Evolutionary conservation across 1,284 basidiomycete genomes (phyloP), one percentile per base, ranked within the genome.

Genomic region (Mycosarcoma mackinlayi): DNA sequence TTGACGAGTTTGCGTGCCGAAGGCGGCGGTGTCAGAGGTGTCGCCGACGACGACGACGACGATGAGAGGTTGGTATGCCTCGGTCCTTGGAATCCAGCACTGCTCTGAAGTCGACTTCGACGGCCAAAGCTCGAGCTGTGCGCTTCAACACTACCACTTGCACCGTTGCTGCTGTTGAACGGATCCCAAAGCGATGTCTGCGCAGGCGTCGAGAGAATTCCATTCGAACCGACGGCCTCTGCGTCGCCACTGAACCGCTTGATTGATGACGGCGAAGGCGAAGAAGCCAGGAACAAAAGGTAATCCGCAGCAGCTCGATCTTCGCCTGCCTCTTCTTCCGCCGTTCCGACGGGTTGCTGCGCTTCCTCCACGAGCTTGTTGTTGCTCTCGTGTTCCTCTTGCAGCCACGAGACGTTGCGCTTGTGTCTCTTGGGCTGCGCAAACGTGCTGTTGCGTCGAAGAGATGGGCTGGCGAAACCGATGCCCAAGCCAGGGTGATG

Each of bases 141-240:
- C 25, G 35, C 35, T 19, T n/a, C 41, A n/a, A n/a, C n/a, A 2
- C 21, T 35, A 30, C 34, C 47, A n/a, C 45, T n/a, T 19, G 16
- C 38, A 31, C 16, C 27, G 37, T 24, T 44, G 18, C n/a, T 50
- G 34, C 21, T 42, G 24, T 52, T 46, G 52, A 70, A 70, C 18
- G 67, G 57, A 49, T 70, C 67, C 67, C 67, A 70, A 1, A 70
- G 53, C 33, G 56, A 64, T 0, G 52, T 64, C 21, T 69, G 66
- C 19, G 67, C 60, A 6, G 67, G 67, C 0, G 67, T 70, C 3
- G 61, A 56, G 4, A 70, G 49, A 11, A 64, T 48, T 0, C 61
- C 67, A 7, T 45, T 49, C 10, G 16, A 37, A 0, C 28, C 33
- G 6, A 51, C 53, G 1, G 42, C 11, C 19, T 64, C 46, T 3